Evolutionary conservation across 106 monocot genomes (phyloP).

Genomic region (Acanthochlamys bracteata): DNA sequence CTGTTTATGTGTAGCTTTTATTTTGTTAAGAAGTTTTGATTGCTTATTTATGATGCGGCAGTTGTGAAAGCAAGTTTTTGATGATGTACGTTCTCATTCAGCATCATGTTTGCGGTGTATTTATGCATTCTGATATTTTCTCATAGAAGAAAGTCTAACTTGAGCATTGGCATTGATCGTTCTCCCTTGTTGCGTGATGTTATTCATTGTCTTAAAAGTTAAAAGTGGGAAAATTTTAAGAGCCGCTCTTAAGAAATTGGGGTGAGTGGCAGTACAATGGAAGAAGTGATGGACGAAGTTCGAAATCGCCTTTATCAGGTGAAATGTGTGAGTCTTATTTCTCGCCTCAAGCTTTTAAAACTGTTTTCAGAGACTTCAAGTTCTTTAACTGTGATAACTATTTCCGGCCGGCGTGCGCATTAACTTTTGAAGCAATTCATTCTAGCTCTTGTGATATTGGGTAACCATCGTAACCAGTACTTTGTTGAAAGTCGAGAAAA

Average conservation of each 20-base stretch:
- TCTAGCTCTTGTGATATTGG: slow-evolving; percentile 52
- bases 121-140: not conserved
- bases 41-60: no score
- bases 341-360: not conserved
- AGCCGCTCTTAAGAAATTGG: slow-evolving; percentile 89
- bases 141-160: no score
- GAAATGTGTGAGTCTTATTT: slow-evolving; percentile 1
- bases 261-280: slow-evolving; percentile 47
- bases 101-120: no score
- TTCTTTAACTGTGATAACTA: not conserved
- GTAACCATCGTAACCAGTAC: slow-evolving; percentile 60
- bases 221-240: slow-evolving; percentile 72
- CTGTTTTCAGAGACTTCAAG: not conserved
- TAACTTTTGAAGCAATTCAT: slow-evolving; percentile 81
- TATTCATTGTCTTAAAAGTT: slow-evolving; percentile 10
- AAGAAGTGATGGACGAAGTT: slow-evolving; percentile 89
- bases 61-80: no score
- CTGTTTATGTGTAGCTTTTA: no score
- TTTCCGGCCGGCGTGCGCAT: slow-evolving; percentile 74
- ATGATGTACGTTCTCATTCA: no score
- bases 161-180: not conserved
- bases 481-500: slow-evolving; percentile 49
- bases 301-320: slow-evolving; percentile 83
- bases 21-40: no score
- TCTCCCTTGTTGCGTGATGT: not conserved